These are phyloP conservation scores for Suhomyces kunorum DNA, from an alignment of 1,139 yeast species.

Conservation along the genomic window DNA sequence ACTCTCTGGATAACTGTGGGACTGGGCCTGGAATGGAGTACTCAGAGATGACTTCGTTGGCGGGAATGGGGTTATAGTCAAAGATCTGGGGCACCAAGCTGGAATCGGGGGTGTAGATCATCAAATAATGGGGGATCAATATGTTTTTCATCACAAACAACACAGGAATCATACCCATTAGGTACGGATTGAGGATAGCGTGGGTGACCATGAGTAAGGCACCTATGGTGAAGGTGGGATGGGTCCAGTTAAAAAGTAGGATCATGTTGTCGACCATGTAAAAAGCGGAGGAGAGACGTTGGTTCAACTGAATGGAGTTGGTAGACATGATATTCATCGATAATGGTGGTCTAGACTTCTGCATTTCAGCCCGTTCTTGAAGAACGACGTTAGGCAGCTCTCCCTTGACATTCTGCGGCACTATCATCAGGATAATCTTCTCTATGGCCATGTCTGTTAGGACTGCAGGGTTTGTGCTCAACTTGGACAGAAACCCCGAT, in stretches of 20 bases:
- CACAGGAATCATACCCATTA: conserved; percentile 56
- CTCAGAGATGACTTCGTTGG: conserved; percentile 49
- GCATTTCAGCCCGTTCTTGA: conserved; percentile 55
- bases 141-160: conserved; percentile 54
- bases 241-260: conserved; percentile 61
- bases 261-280: conserved; percentile 57
- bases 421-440: conserved; percentile 64
- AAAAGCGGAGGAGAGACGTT: conserved; percentile 64
- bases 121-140: conserved; percentile 69
- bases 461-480: conserved; percentile 20
- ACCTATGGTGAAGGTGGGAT: conserved; percentile 63
- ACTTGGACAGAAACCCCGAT: background rate
- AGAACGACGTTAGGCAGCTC: conserved; percentile 38
- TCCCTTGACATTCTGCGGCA: conserved; percentile 60
- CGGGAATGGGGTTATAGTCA: conserved; percentile 53
- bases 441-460: conserved; percentile 73
- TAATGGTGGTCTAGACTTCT: conserved; percentile 65
- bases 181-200: conserved; percentile 61
- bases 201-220: conserved; percentile 57
- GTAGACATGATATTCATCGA: conserved; percentile 70
- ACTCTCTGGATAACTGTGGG: conserved; percentile 78
- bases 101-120: conserved; percentile 41
- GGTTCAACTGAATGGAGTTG: conserved; percentile 65
- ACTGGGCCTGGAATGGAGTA: conserved; percentile 68
- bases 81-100: conserved; percentile 24